Evolutionary conservation across 495 filamentous ascomycete species (phyloP).

Genomic region (Aspergillus olivimuriae): DNA sequence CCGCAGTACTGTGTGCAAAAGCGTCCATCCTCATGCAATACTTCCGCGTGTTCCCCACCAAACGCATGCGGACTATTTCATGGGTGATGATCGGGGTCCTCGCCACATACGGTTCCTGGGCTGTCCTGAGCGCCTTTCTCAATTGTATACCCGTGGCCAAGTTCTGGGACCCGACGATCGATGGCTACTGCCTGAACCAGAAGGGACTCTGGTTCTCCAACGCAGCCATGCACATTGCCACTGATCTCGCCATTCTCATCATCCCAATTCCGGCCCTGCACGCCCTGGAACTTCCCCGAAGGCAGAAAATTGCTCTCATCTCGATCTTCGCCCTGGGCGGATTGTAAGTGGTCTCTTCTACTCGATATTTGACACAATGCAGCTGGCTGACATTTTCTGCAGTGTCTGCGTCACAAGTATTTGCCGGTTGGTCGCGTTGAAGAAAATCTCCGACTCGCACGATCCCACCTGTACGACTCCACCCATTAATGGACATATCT

Average conservation of each 20-base stretch:
- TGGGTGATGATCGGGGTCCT: slow-evolving; percentile 38
- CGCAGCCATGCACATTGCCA: slow-evolving; percentile 45
- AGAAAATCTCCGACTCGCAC: slow-evolving; percentile 30
- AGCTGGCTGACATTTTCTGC: neutral
- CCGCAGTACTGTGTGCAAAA: slow-evolving; percentile 45
- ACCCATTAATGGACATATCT: neutral
- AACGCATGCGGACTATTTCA: slow-evolving; percentile 33
- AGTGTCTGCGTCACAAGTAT: slow-evolving; percentile 44
- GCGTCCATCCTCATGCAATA: slow-evolving; percentile 46
- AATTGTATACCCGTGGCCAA: slow-evolving; percentile 43
- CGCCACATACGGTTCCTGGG: slow-evolving; percentile 35
- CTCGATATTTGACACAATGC: neutral
- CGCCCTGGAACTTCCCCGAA: slow-evolving; percentile 38
- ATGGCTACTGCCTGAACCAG: slow-evolving; percentile 33
- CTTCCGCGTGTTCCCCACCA: slow-evolving; percentile 40
- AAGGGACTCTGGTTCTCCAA: slow-evolving; percentile 45
- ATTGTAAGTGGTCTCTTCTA: slow-evolving; percentile 32
- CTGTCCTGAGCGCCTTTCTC: slow-evolving; percentile 36
- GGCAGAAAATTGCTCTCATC: slow-evolving; percentile 41
- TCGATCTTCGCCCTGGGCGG: slow-evolving; percentile 46
- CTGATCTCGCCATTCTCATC: slow-evolving; percentile 45
- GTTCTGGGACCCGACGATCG: slow-evolving; percentile 32
- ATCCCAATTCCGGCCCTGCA: slow-evolving; percentile 45
- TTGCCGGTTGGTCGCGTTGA: slow-evolving; percentile 31
- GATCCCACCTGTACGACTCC: slow-evolving; percentile 35